Evolutionary conservation across 2,329 filamentous ascomycete species (phyloP).

Genomic region (Coniochaeta sp.): DNA sequence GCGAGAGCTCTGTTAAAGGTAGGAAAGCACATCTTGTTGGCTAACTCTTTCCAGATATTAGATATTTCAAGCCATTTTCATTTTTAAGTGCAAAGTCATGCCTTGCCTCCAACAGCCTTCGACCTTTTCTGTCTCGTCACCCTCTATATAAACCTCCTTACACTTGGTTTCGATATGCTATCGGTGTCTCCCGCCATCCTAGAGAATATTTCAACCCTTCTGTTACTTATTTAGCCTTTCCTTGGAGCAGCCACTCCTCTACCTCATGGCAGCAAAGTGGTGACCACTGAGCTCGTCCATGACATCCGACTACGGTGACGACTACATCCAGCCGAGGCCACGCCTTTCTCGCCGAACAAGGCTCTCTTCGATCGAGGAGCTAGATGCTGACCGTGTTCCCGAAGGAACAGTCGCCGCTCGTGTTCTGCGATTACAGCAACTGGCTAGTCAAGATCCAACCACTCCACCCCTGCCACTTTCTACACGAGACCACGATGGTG

Average conservation of each 20-base stretch:
- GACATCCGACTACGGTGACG: not conserved
- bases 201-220: not conserved
- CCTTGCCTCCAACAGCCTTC: not conserved
- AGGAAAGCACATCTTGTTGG: not conserved
- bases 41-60: not conserved
- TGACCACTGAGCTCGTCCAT: not conserved
- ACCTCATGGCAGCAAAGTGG: not conserved
- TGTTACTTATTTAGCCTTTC: not conserved
- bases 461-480: constrained; percentile 1
- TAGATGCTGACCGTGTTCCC: not conserved
- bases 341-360: not conserved
- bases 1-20: not conserved
- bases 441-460: not conserved
- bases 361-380: not conserved
- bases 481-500: not conserved
- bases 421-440: not conserved
- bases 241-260: not conserved
- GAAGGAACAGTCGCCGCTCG: constrained; percentile 1
- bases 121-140: not conserved
- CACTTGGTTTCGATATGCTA: not conserved
- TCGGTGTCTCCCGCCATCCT: not conserved
- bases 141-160: not conserved
- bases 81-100: not conserved
- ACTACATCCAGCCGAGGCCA: not conserved
- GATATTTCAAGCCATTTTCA: not conserved